A percentile compares a stretch with the other conserved stretches of the same genome.
Evolutionary conservation across 2,329 filamentous ascomycete species (phyloP).

Genomic region (Cladophialophora psammophila): DNA sequence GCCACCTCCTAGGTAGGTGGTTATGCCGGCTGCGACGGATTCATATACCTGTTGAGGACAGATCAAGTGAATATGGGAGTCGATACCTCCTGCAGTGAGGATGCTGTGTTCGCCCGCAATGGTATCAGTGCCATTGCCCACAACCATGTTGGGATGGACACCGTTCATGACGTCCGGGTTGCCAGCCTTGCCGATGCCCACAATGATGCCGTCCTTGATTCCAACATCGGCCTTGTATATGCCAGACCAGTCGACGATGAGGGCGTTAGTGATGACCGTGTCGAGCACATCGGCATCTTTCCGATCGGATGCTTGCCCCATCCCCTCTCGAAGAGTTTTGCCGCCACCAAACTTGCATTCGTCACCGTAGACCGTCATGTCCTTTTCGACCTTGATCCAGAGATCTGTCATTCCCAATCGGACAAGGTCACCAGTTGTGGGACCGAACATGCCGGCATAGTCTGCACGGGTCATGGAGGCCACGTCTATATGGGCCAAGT

Average conservation of each 20-base stretch:
- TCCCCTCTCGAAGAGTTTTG: constrained; percentile 91
- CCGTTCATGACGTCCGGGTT: constrained; percentile 98
- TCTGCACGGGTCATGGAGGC: constrained; percentile 77
- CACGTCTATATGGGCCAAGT: constrained; percentile 64
- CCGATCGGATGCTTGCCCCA: constrained; percentile 88
- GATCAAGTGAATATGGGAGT: constrained; percentile 92
- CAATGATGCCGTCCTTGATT: constrained; percentile 84
- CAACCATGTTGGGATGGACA: constrained; percentile 77
- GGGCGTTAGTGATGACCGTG: constrained; percentile 84
- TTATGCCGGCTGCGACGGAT: constrained; percentile 83
- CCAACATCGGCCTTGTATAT: constrained; percentile 98
- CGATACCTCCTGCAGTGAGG: constrained; percentile 86
- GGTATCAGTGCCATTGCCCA: constrained; percentile 89
- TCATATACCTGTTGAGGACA: constrained; percentile 91
- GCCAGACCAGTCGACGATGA: constrained; percentile 88
- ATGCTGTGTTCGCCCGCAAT: constrained; percentile 91
- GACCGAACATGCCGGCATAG: constrained; percentile 90
- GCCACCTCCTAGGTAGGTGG: constrained; percentile 88
- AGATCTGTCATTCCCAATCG: constrained; percentile 83
- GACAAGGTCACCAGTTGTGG: constrained; percentile 86
- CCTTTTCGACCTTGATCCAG: constrained; percentile 89
- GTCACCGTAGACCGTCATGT: constrained; percentile 84
- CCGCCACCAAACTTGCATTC: constrained; percentile 96
- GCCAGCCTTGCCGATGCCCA: constrained; percentile 90
- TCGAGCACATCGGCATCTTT: constrained; percentile 77